These are phyloP conservation scores for Xylariaceae sp. DNA, from an alignment of 2,329 filamentous ascomycete species.

Conservation along the genomic window DNA sequence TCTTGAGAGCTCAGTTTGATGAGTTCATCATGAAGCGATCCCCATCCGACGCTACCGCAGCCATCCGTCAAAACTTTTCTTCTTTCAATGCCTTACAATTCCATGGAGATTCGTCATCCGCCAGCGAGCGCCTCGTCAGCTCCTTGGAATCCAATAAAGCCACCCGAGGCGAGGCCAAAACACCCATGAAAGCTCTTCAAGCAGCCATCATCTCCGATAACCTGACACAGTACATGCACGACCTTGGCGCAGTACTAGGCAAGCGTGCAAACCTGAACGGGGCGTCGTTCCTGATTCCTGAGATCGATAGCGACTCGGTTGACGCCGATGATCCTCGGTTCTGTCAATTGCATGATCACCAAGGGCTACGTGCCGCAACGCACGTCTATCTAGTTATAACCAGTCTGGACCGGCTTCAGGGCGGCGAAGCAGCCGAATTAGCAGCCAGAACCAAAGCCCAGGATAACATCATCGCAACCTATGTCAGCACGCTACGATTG, in stretches of 20 bases:
- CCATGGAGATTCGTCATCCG: slow-evolving; percentile 52
- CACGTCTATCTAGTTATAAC: slow-evolving; percentile 67
- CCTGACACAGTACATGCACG: slow-evolving; percentile 54
- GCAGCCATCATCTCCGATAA: slow-evolving; percentile 69
- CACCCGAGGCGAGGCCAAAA: slow-evolving; percentile 56
- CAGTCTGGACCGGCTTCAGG: slow-evolving; percentile 59
- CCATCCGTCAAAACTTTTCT: slow-evolving; percentile 57
- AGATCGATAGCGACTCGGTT: slow-evolving; percentile 33
- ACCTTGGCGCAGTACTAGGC: slow-evolving; percentile 55
- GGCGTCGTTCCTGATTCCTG: slow-evolving; percentile 43
- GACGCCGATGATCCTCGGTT: slow-evolving; percentile 45
- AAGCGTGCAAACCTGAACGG: slow-evolving; percentile 45
- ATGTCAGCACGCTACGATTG: slow-evolving; percentile 75
- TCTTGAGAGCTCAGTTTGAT: slow-evolving; percentile 78
- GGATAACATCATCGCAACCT: slow-evolving; percentile 76
- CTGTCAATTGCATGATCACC: slow-evolving; percentile 55
- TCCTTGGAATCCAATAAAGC: slow-evolving; percentile 56
- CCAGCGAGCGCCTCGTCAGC: slow-evolving; percentile 58
- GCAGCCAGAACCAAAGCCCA: slow-evolving; percentile 46
- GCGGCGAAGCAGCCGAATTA: slow-evolving; percentile 36
- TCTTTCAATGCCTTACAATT: slow-evolving; percentile 64
- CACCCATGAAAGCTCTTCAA: slow-evolving; percentile 73
- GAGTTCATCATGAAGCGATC: slow-evolving; percentile 60
- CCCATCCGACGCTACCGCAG: slow-evolving; percentile 51
- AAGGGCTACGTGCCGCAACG: slow-evolving; percentile 65